Evolutionary conservation across 371 early-diverging fungal species (phyloP), one percentile per base, ranked within the genome.

Genomic region (Entomophthora muscae): DNA sequence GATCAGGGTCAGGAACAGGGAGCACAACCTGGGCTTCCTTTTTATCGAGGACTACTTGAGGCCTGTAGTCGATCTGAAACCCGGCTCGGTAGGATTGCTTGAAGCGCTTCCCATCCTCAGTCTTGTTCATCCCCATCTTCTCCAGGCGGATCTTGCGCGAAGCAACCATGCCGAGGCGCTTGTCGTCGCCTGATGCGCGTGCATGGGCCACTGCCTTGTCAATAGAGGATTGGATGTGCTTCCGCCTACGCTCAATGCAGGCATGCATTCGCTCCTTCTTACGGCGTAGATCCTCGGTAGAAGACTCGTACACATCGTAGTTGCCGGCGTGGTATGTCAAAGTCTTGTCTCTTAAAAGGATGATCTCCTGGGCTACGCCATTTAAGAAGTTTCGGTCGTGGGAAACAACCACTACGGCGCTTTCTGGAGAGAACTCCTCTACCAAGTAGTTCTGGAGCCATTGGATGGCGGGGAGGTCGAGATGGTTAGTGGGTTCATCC

Each of bases 401-500:
- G 21, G 89, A 88, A 26, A 91, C 85, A 27, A 85, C 68, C 0
- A 91, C 80, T 13, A 89, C 66, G 0, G 84, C 86, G 53, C 76
- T 75, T 57, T 76, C 77, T 1, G 65, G 71, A 3, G 31, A 17
- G 60, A 59, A 59, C 7, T 76, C 70, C 26, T 76, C 69, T 10
- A 77, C 70, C 3, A 90, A 64, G 63, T 90, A 89, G 32, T 77
- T 73, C 67, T 83, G 81, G 1, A 91, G 74, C 90, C 90, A 91
- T 12, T 84, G 66, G 52, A 85, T 85, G 27, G 89, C 85, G 17
- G 84, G 84, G 21, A 91, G 64, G 68, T 90, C 90, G 69, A 90
- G 75, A 71, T 88, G 87, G 68, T 90, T 88, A 54, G 84, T 86
- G 23, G 89, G 89, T 74, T 95, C 95, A 68, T 95, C 95, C 42